phyloP scores from a whole-genome alignment of 2,329 filamentous ascomycete genomes.

The Helminthosporium solani region DNA sequence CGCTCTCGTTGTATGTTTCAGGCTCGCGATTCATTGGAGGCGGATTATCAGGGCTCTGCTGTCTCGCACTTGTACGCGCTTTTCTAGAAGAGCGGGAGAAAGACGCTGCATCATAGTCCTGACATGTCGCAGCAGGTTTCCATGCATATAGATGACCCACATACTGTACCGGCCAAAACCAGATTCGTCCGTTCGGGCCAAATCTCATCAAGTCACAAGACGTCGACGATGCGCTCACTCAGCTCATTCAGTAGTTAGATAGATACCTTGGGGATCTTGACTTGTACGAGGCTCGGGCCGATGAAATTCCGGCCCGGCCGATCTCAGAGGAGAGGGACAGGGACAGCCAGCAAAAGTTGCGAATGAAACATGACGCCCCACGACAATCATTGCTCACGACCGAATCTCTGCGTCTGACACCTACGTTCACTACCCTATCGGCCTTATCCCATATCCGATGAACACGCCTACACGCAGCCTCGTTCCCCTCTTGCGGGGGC shows the following conservation, averaged over 20 bases:
- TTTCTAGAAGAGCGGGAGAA: slow-evolving; percentile 17
- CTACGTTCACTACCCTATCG: not conserved
- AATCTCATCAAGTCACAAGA: too few species aligned
- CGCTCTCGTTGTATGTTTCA: not conserved
- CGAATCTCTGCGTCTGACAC: not conserved
- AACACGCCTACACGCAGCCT: slow-evolving; percentile 21
- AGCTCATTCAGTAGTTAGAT: too few species aligned
- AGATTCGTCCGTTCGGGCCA: too few species aligned
- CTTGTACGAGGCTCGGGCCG: not conserved
- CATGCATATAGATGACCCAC: slow-evolving; percentile 2
- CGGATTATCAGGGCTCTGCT: not conserved
- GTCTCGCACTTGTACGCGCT: not conserved
- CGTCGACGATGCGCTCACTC: too few species aligned
- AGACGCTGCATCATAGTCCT: slow-evolving; percentile 1
- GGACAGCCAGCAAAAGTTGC: too few species aligned
- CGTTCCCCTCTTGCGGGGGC: slow-evolving; percentile 23
- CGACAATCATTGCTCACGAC: slow-evolving; percentile 3
- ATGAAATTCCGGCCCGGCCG: not conserved
- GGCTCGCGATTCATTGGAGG: not conserved
- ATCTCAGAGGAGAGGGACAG: too few species aligned
- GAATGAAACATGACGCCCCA: slow-evolving; percentile 13
- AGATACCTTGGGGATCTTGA: too few species aligned
- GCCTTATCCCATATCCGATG: slow-evolving; percentile 17
- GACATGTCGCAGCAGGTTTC: not conserved
- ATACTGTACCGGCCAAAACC: too few species aligned